Percentiles rank a stretch among this genome's conserved stretches.
phyloP scores from a whole-genome alignment of 2,329 filamentous ascomycete genomes.

The Parastagonospora avenae region DNA sequence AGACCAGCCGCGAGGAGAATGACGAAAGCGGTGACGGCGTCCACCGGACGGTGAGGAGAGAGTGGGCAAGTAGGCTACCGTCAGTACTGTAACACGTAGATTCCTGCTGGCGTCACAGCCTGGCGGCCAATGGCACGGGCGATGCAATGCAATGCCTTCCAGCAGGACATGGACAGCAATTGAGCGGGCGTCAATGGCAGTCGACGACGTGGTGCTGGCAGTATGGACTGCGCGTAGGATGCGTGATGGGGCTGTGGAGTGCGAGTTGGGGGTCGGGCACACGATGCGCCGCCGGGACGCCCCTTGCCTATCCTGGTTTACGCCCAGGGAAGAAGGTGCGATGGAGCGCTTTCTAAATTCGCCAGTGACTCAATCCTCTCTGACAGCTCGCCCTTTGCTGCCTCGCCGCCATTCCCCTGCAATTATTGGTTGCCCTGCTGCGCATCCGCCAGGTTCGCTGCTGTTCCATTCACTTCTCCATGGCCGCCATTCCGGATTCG shows the following conservation, averaged over 20 bases:
- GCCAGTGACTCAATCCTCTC: constrained; percentile 33
- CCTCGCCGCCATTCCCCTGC: constrained; percentile 1
- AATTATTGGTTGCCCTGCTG: constrained; percentile 32
- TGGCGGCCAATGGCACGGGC: constrained; percentile 10
- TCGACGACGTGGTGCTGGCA: constrained; percentile 15
- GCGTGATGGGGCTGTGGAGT: neutral
- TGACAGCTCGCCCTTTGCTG: constrained; percentile 22
- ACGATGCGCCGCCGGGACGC: constrained; percentile 8
- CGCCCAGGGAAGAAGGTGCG: neutral
- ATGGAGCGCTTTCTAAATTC: constrained; percentile 13
- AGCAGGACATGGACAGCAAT: constrained; percentile 15
- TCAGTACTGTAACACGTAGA: constrained; percentile 25
- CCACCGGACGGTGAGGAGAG: constrained; percentile 8
- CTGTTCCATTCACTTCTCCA: constrained; percentile 38
- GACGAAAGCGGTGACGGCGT: constrained; percentile 29
- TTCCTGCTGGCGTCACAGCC: neutral
- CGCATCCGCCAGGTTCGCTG: constrained; percentile 23
- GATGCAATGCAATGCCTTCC: constrained; percentile 24
- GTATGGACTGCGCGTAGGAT: neutral
- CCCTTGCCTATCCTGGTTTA: constrained; percentile 16
- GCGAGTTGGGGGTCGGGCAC: constrained; percentile 15
- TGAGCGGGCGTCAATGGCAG: constrained; percentile 18
- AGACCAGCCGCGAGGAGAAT: constrained; percentile 11
- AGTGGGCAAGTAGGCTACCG: constrained; percentile 13
- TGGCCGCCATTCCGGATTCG: constrained; percentile 35